These are phyloP conservation scores for Lipomyces orientalis DNA, from an alignment of 805 yeast species.

Conservation along the genomic window DNA sequence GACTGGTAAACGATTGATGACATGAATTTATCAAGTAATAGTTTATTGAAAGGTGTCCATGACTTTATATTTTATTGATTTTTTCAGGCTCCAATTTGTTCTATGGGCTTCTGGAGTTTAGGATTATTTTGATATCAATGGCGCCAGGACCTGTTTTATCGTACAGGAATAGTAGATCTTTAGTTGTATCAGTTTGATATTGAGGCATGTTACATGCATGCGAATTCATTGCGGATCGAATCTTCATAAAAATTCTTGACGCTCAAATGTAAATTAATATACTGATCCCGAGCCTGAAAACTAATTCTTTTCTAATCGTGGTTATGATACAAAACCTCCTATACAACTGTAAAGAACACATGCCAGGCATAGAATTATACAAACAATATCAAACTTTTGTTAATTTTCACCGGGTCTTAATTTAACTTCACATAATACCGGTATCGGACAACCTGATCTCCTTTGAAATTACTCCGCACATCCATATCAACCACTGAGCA, in stretches of 20 bases:
- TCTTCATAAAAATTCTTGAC: neutral
- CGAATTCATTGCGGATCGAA: neutral
- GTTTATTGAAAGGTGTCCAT: neutral
- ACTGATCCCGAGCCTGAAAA: neutral
- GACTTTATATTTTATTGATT: neutral
- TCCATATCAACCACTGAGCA: neutral
- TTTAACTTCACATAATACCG: neutral
- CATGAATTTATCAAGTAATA: neutral
- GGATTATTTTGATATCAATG: neutral
- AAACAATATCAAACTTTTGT: neutral
- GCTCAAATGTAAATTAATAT: neutral
- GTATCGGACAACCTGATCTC: neutral
- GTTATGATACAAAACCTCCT: slow-evolving; percentile 1
- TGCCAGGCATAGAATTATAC: neutral
- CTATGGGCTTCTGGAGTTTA: neutral
- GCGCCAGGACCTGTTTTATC: neutral
- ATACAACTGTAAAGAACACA: neutral
- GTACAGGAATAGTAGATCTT: neutral
- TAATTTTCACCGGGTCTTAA: neutral
- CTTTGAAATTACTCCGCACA: neutral
- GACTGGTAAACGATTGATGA: neutral
- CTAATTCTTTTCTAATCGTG: neutral
- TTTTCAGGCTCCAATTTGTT: neutral
- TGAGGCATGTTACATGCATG: neutral
- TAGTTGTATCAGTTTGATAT: neutral